Conservation (phyloP, 148 eudicot genomes). For the Drosera capensis region DNA sequence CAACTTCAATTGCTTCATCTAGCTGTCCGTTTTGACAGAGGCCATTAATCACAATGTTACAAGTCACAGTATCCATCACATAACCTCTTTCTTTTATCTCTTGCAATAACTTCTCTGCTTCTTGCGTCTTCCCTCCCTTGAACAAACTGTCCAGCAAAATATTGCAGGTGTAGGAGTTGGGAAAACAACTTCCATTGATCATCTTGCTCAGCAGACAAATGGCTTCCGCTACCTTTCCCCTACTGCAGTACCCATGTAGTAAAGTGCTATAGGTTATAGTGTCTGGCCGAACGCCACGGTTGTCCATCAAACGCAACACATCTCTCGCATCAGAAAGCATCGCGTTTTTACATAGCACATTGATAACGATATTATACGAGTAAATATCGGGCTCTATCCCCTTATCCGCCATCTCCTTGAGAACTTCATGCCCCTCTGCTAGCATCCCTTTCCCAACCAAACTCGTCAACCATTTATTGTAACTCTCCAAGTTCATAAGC, state of each 20-base stretch:
- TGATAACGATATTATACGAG: conserved; percentile 55
- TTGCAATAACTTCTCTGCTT: conserved; percentile 67
- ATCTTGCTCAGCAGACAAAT: conserved; percentile 51
- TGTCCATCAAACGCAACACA: conserved; percentile 42
- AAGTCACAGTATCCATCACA: conserved; percentile 57
- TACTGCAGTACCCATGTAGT: conserved; percentile 74
- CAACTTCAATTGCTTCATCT: conserved; percentile 75
- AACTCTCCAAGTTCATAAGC: conserved; percentile 38
- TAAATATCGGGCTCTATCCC: conserved; percentile 38
- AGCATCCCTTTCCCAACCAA: conserved; percentile 57
- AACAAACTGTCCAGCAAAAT: conserved; percentile 77
- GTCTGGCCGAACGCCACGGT: conserved; percentile 46
- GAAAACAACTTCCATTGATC: conserved; percentile 42
- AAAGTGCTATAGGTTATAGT: conserved; percentile 52
- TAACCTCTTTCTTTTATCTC: conserved; percentile 78
- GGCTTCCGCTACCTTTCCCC: conserved; percentile 49
- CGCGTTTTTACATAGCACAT: conserved; percentile 61
- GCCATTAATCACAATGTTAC: conserved; percentile 82
- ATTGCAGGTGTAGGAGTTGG: conserved; percentile 63
- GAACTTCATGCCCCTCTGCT: conserved; percentile 40
- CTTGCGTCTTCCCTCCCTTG: conserved; percentile 55
- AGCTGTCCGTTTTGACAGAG: conserved; percentile 67
- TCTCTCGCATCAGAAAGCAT: conserved; percentile 64
- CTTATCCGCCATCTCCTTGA: conserved; percentile 42
- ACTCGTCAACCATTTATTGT: conserved; percentile 66